Evolutionary conservation across 1,139 yeast species (phyloP), one percentile per base, ranked within the genome.

Genomic region (Wickerhamomyces sp.): DNA sequence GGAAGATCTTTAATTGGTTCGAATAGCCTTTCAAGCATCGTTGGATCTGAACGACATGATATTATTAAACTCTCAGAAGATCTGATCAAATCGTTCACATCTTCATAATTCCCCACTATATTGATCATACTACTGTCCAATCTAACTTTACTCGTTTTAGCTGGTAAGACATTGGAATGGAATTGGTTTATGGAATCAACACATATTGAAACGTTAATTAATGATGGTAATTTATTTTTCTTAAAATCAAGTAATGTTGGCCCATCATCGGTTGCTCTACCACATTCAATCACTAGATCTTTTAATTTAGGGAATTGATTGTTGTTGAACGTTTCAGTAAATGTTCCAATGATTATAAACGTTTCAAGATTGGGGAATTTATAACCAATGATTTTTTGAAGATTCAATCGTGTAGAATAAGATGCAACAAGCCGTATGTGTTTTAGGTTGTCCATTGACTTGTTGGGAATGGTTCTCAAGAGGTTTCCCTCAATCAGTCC

Each of bases 281-380:
- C 16, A 12, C 23, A 16, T 25, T 23, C 18, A 13, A 28, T 16
- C 20, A 16, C 18, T 25, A 38, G 16, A 7, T 18, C 19, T 16
- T 27, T 30, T 18, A 38, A 32, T 10, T 15, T 19, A n/a, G 41
- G 35, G n/a, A 38, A 24, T 6, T 22, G n/a, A 20, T 27, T 26
- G 12, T 23, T 23, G 7, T 16, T 16, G 10, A 36, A 17, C 4
- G 12, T 14, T 3, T 9, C 4, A 7, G 34, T 27, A 6, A 12
- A 11, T 20, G 29, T 23, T 16, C 17, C 23, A 4, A 13, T 19
- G 2, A 35, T 6, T 6, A 12, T 12, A 6, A 35, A 16, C 5
- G 15, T 18, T 12, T 27, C 22, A 10, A 35, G 15, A n/a, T 16
- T 18, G 11, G 18, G 21, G n/a, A 30, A 13, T 4, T 19, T 16